phyloP scores from a whole-genome alignment of 1,284 basidiomycete species.

The Caloboletus firmus region DNA sequence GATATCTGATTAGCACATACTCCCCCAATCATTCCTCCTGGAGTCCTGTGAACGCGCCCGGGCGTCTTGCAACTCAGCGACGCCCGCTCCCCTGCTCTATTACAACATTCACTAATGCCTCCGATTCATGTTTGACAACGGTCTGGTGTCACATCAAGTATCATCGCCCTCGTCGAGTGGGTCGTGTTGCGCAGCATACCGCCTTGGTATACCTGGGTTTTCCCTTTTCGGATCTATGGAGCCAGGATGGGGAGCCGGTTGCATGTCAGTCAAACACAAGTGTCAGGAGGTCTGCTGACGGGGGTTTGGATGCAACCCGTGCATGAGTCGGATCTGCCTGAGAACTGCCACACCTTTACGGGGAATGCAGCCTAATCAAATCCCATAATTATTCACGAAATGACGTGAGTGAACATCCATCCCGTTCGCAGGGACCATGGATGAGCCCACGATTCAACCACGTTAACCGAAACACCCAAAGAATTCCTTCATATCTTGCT shows the following conservation, averaged over 20 bases:
- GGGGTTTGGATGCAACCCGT: conserved; percentile 10
- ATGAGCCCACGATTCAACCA: conserved; percentile 11
- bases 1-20: conserved; percentile 37
- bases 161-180: conserved; percentile 12
- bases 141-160: background rate
- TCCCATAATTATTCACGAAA: conserved; percentile 14
- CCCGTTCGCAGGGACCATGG: conserved; percentile 17
- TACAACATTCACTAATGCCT: conserved; percentile 5
- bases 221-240: conserved; percentile 7
- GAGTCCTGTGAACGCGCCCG: conserved; percentile 24
- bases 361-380: conserved; percentile 10
- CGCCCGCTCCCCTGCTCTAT: background rate
- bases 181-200: conserved; percentile 1
- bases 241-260: conserved; percentile 13
- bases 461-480: conserved; percentile 21
- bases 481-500: conserved; percentile 6
- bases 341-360: conserved; percentile 23
- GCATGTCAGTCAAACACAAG: conserved; percentile 23
- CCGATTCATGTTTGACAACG: conserved; percentile 9
- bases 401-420: conserved; percentile 22
- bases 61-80: conserved; percentile 33
- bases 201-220: background rate
- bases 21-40: conserved; percentile 22
- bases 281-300: conserved; percentile 18
- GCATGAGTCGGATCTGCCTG: conserved; percentile 33